Percentiles rank a stretch among this genome's conserved stretches.
Conservation (phyloP, 2,329 filamentous ascomycete species). For the Metarhizium robertsii region DNA sequence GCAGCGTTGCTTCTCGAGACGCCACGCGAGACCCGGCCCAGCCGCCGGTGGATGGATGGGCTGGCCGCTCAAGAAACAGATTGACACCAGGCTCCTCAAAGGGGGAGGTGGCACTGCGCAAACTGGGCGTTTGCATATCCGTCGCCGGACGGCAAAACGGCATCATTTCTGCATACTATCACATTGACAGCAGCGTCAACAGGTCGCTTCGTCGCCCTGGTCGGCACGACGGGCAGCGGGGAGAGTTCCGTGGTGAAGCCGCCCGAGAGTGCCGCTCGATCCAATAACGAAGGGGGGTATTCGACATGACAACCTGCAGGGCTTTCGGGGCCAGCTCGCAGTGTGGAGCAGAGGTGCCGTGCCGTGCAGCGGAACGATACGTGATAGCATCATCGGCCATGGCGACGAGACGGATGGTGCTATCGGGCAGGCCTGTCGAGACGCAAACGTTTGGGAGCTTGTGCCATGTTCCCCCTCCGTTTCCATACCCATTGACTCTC, state of each 20-base stretch:
- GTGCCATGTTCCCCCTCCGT: slow-evolving; percentile 17
- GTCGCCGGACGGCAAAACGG: not conserved
- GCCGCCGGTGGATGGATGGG: no score
- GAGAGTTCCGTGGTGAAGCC: slow-evolving; percentile 61
- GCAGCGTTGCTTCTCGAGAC: no score
- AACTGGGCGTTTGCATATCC: slow-evolving; percentile 1
- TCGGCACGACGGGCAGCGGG: slow-evolving; percentile 59
- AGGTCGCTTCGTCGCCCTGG: slow-evolving; percentile 59
- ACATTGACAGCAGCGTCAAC: slow-evolving; percentile 29
- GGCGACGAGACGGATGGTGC: slow-evolving; percentile 20
- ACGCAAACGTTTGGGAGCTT: slow-evolving; percentile 41
- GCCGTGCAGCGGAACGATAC: slow-evolving; percentile 33
- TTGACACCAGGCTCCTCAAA: not conserved
- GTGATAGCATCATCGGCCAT: slow-evolving; percentile 32
- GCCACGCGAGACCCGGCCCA: no score
- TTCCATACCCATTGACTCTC: not conserved
- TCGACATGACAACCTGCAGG: slow-evolving; percentile 9
- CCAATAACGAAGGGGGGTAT: slow-evolving; percentile 12
- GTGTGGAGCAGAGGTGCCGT: slow-evolving; percentile 19
- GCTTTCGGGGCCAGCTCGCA: slow-evolving; percentile 15
- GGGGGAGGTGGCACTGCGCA: not conserved
- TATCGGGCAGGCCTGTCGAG: slow-evolving; percentile 34
- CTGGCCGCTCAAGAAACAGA: no score
- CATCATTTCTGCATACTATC: not conserved
- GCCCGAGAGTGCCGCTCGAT: slow-evolving; percentile 53